Percentiles rank a stretch among this genome's conserved stretches.
These are phyloP conservation scores for Yamadazyma sp. DNA, from an alignment of 1,139 yeast species.

Conservation along the genomic window DNA sequence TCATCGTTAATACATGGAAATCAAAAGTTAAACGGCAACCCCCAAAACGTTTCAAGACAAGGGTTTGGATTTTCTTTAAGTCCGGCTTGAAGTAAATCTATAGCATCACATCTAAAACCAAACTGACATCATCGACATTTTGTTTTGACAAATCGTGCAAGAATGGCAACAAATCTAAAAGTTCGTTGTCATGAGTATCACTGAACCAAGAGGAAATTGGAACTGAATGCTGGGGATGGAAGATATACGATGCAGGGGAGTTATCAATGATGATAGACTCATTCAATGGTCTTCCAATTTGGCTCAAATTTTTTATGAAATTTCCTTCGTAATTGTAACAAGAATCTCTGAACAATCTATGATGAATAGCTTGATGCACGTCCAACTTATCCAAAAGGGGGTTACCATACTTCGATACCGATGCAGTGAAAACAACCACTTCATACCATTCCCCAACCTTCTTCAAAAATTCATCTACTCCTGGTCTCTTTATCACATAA, in stretches of 20 bases:
- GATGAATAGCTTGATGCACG: conserved; percentile 71
- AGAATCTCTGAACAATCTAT: conserved; percentile 84
- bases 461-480: conserved; percentile 88
- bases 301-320: conserved; percentile 89
- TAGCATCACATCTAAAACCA: conserved; percentile 69
- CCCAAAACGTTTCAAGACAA: neutral
- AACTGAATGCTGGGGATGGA: conserved; percentile 96
- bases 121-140: conserved; percentile 77
- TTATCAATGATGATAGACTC: conserved; percentile 91
- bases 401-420: conserved; percentile 93
- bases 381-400: conserved; percentile 91
- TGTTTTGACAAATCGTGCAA: conserved; percentile 74
- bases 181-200: conserved; percentile 95
- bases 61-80: conserved; percentile 9
- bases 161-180: conserved; percentile 86
- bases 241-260: conserved; percentile 94
- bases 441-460: conserved; percentile 86
- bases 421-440: conserved; percentile 95
- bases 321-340: conserved; percentile 74
- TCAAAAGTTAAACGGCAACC: too few species aligned
- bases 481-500: conserved; percentile 95
- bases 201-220: conserved; percentile 99
- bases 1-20: conserved; percentile 1
- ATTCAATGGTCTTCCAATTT: conserved; percentile 85
- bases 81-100: conserved; percentile 16